Percentiles rank a stretch among this genome's conserved stretches.
phyloP scores from a whole-genome alignment of 805 yeast species.

The Zygotorulaspora sp. region DNA sequence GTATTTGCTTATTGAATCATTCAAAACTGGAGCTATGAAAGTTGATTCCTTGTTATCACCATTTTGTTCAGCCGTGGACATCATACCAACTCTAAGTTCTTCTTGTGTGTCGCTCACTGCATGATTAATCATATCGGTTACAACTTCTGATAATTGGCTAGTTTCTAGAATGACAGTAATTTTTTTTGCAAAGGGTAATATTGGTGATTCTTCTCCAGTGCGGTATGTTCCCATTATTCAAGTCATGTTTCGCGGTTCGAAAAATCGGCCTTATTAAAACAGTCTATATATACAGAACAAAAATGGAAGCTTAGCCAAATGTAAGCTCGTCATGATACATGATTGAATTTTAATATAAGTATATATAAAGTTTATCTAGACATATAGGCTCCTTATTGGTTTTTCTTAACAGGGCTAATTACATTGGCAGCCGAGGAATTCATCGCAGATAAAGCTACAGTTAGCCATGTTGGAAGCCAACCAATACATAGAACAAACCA shows the following conservation, averaged over 20 bases:
- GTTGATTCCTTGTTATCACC: not conserved
- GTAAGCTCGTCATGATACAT: too few species aligned
- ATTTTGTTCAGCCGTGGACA: not conserved
- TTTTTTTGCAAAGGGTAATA: too few species aligned
- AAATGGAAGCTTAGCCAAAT: too few species aligned
- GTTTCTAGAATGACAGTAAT: too few species aligned
- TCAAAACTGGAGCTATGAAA: constrained; percentile 18
- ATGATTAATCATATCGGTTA: too few species aligned
- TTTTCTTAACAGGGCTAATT: constrained; percentile 5
- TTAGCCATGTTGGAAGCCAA: constrained; percentile 82
- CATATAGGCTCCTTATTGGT: constrained; percentile 1
- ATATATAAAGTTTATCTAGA: not conserved
- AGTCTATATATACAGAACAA: too few species aligned
- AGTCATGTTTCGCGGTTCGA: not conserved
- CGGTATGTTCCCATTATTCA: too few species aligned
- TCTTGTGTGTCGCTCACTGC: too few species aligned
- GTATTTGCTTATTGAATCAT: constrained; percentile 17
- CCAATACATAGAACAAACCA: constrained; percentile 70
- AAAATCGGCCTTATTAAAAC: not conserved
- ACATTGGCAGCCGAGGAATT: constrained; percentile 3
- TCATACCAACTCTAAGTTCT: not conserved
- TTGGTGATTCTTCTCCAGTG: too few species aligned
- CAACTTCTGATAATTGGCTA: too few species aligned
- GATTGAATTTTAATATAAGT: too few species aligned
- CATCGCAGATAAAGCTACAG: constrained; percentile 31